Percentiles rank a stretch among this genome's conserved stretches.
These are phyloP conservation scores for Chlorociboria aeruginascens DNA, from an alignment of 495 filamentous ascomycete genomes.

Conservation along the genomic window DNA sequence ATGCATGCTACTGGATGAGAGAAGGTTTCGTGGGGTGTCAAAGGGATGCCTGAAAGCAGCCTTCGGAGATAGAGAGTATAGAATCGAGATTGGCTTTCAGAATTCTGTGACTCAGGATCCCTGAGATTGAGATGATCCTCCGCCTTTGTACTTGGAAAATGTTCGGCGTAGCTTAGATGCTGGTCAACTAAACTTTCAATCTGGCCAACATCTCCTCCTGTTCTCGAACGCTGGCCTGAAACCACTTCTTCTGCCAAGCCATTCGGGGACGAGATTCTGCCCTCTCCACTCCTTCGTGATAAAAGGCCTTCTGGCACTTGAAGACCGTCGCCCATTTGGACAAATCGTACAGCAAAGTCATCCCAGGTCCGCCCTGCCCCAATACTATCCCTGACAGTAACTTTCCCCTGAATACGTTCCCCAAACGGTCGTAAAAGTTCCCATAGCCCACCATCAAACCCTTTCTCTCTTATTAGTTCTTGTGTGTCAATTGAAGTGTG, in stretches of 20 bases:
- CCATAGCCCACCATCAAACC: slow-evolving; percentile 68
- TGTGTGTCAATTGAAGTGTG: slow-evolving; percentile 77
- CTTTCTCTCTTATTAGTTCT: slow-evolving; percentile 69
- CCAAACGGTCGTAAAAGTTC: slow-evolving; percentile 84
- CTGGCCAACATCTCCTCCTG: slow-evolving; percentile 19
- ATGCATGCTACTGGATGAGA: slow-evolving; percentile 91
- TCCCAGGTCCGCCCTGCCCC: slow-evolving; percentile 75
- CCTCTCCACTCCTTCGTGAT: slow-evolving; percentile 24
- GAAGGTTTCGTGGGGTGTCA: slow-evolving; percentile 83
- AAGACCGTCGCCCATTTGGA: slow-evolving; percentile 49
- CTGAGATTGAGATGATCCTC: slow-evolving; percentile 20
- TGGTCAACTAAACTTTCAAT: slow-evolving; percentile 41
- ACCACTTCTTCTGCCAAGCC: background rate
- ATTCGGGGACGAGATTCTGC: slow-evolving; percentile 11
- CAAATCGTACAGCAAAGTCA: slow-evolving; percentile 82
- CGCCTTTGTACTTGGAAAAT: slow-evolving; percentile 27
- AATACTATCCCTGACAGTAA: slow-evolving; percentile 79
- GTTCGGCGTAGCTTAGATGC: slow-evolving; percentile 39
- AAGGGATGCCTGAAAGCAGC: slow-evolving; percentile 61
- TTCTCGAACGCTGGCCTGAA: slow-evolving; percentile 7
- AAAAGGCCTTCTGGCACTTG: slow-evolving; percentile 32
- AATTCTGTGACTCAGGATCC: slow-evolving; percentile 24
- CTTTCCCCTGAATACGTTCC: slow-evolving; percentile 77
- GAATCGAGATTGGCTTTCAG: slow-evolving; percentile 44
- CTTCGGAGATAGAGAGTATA: slow-evolving; percentile 74